Percentiles rank a stretch among this genome's conserved stretches.
Evolutionary conservation across 2,329 filamentous ascomycete genomes (phyloP).

Genomic region (Aureobasidium sp.): DNA sequence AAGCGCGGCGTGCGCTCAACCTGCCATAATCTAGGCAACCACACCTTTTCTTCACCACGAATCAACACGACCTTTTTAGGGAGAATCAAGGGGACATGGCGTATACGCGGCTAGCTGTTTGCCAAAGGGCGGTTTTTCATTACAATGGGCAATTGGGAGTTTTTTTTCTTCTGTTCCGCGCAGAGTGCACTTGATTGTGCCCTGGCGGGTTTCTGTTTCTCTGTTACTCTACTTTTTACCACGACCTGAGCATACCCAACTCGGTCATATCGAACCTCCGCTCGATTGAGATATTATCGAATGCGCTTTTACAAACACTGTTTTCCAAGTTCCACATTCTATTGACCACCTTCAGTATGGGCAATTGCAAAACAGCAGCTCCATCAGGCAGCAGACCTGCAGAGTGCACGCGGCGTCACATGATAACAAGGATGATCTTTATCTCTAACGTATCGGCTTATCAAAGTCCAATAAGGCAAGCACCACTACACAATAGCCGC

Average conservation of each 20-base stretch:
- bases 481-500: neutral
- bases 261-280: neutral
- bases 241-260: slow-evolving; percentile 8
- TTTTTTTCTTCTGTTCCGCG: neutral
- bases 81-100: slow-evolving; percentile 10
- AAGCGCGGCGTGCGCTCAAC: slow-evolving; percentile 12
- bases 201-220: neutral
- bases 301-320: neutral
- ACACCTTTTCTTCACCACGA: slow-evolving; percentile 12
- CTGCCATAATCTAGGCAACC: slow-evolving; percentile 6
- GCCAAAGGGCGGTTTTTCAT: neutral
- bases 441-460: neutral
- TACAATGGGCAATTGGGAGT: neutral
- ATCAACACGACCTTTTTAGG: slow-evolving; percentile 12
- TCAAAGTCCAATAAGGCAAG: neutral
- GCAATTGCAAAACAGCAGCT: neutral
- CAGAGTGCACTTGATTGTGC: slow-evolving; percentile 1
- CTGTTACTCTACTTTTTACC: neutral
- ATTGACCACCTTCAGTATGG: no score
- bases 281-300: neutral
- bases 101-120: slow-evolving; percentile 8
- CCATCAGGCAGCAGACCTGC: neutral
- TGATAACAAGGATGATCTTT: neutral
- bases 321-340: neutral
- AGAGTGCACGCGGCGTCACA: slow-evolving; percentile 2